Percentiles rank a stretch among this genome's conserved stretches.
These are phyloP conservation scores for Magnusiomyces suaveolens DNA, from an alignment of 1,139 yeast genomes.

Conservation along the genomic window DNA sequence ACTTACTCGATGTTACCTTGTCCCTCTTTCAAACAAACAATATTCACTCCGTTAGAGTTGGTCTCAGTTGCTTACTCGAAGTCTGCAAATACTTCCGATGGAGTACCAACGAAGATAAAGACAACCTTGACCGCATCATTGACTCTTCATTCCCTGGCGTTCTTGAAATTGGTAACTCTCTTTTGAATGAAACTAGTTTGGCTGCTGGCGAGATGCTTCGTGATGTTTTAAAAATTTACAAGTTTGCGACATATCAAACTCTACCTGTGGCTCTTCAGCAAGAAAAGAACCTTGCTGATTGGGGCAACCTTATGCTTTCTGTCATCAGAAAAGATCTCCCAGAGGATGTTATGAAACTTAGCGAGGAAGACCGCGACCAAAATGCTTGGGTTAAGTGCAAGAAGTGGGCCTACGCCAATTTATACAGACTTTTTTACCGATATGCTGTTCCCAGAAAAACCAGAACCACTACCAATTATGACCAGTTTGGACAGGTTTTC, in stretches of 20 bases:
- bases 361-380: conserved; percentile 39
- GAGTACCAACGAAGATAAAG: conserved; percentile 54
- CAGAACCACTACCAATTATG: conserved; percentile 25
- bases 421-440: conserved; percentile 63
- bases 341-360: conserved; percentile 36
- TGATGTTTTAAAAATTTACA: conserved; percentile 66
- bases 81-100: conserved; percentile 69
- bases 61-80: conserved; percentile 66
- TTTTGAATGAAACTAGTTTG: conserved; percentile 39
- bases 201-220: conserved; percentile 68
- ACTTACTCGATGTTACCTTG: conserved; percentile 50
- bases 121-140: conserved; percentile 51
- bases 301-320: conserved; percentile 73
- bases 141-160: conserved; percentile 59
- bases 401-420: conserved; percentile 83
- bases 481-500: conserved; percentile 30
- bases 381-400: conserved; percentile 67
- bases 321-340: conserved; percentile 59
- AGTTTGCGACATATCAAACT: conserved; percentile 68
- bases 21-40: conserved; percentile 47
- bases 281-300: conserved; percentile 47
- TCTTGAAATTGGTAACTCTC: conserved; percentile 51
- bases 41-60: conserved; percentile 57
- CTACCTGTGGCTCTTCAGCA: conserved; percentile 62
- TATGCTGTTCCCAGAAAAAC: conserved; percentile 44